A percentile compares a stretch with the other conserved stretches of the same genome.
These are phyloP conservation scores for Priceomyces melissophilus DNA, from an alignment of 805 yeast species.

Conservation along the genomic window DNA sequence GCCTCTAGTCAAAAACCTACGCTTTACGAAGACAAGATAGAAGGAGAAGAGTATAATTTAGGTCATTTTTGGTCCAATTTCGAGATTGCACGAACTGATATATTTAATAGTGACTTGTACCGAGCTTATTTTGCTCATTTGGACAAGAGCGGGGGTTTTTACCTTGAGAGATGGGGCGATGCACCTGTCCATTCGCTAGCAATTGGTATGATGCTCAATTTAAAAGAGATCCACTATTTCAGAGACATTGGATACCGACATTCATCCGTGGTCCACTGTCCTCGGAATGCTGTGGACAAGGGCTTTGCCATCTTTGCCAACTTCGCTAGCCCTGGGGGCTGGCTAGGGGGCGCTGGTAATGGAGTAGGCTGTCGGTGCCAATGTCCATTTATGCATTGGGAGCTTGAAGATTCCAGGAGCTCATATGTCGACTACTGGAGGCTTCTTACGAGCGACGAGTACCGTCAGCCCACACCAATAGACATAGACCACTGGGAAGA, in stretches of 20 bases:
- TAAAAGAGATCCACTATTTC: conserved; percentile 80
- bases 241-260: conserved; percentile 91
- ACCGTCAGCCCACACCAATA: conserved; percentile 14
- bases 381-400: conserved; percentile 55
- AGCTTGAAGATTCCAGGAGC: conserved; percentile 53
- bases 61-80: conserved; percentile 94
- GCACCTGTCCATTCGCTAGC: conserved; percentile 93
- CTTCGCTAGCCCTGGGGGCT: no score
- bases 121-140: conserved; percentile 63
- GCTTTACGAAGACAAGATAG: conserved; percentile 53
- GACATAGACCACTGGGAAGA: conserved; percentile 24
- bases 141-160: conserved; percentile 78
- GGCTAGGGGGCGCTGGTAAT: conserved; percentile 14
- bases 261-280: conserved; percentile 80
- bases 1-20: conserved; percentile 29
- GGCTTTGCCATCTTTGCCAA: no score
- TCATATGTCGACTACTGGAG: conserved; percentile 55
- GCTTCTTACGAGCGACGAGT: conserved; percentile 30
- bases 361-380: conserved; percentile 85
- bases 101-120: conserved; percentile 66
- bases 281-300: conserved; percentile 44
- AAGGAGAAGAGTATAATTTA: conserved; percentile 66
- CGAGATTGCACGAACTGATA: conserved; percentile 80
- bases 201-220: conserved; percentile 66
- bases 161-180: conserved; percentile 95